Base-by-base conservation (phyloP, 305 asterid species). In the Solanum aculeatissimum region DNA sequence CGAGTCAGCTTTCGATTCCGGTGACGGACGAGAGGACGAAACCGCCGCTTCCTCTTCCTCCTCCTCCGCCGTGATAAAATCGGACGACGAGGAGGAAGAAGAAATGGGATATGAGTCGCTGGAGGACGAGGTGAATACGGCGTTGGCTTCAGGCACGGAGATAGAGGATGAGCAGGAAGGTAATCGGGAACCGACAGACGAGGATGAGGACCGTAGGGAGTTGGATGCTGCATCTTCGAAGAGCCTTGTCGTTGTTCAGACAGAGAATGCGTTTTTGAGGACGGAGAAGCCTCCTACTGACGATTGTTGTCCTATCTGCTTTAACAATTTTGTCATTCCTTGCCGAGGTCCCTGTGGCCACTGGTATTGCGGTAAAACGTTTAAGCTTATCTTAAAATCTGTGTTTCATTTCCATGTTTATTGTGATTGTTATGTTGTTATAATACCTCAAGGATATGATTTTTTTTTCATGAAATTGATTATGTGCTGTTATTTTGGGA, bases 301-400 rank as follows among this genome's bases (percentile, higher is more conserved):
- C 62, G 98, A 95, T 85, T 94, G 93, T 27, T 93, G 98, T 87
- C 95, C 98, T 45, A 95, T 95, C 75, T 95, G 97, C 90, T 95
- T 93, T 85, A 89, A 89, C 38, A 72, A 70, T 60, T 95, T 95
- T 77, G 88, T 66, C 19, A 91, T 92, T 71, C 97, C 98, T 47
- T 93, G 97, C 85, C 90, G 91, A 49, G 97, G 92, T 69, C 89
- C 95, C 79, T 95, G 97, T 63, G 97, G 98, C 58, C 98, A 95
- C 87, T 95, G 98, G 98, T 95, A 90, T 88, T 95, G 98, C 80
- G 98, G 98, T 93, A 87, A 83, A 32, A 83, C 54, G 51, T 18
- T 51, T 40, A 74, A 27, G 65, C 60, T 53, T 14, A 23, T 40
- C 11, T 23, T 32, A 53, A 53, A 51, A 7, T 32, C 18, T 32